Base-by-base conservation (phyloP, 306 rosid species). In the Cicer arietinum region DNA sequence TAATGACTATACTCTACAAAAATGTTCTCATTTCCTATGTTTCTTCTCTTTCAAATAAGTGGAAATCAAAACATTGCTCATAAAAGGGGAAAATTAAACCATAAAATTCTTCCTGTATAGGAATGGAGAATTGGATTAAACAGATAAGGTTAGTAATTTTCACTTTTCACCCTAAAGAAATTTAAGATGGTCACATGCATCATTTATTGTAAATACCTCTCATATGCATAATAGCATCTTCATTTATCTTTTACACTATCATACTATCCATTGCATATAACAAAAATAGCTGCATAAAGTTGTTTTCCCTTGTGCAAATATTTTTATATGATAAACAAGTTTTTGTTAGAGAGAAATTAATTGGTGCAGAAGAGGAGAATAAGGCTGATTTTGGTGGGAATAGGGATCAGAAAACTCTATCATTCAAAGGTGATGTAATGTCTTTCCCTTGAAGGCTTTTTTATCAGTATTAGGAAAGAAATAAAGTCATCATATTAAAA, bases 351-450 rank as follows among this genome's bases (percentile, higher is more conserved):
- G 59, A n/a, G 70, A 82, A 76, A 82, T 71, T 69, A 84, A 64
- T 87, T 37, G 84, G 73, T 39, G 66, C 53, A 58, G 82, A 81
- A 70, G 84, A 76, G 66, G 87, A 74, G 20, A 69, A 69, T 45
- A 77, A 70, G 42, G 77, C 67, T 80, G 86, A 79, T 77, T 71
- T 40, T 6, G 56, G 81, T 81, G 79, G 87, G 13, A 67, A 66
- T 73, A 60, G 77, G 67, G 87, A 86, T 63, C 86, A 69, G 54
- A 85, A 75, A 72, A 54, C 83, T 22, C 70, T 47, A 54, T 83
- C 92, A 50, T 81, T 80, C 71, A 86, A 84, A 94, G 99, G 98
- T 91, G 78, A 72, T 47, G 65, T 37, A 39, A 50, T 50, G n/a
- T 52, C 51, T 35, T 59, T 68, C 64, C 53, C 6, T 37, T 44